phyloP scores from a whole-genome alignment of 2,329 filamentous ascomycete genomes.

The Simplicillium aogashimaense region DNA sequence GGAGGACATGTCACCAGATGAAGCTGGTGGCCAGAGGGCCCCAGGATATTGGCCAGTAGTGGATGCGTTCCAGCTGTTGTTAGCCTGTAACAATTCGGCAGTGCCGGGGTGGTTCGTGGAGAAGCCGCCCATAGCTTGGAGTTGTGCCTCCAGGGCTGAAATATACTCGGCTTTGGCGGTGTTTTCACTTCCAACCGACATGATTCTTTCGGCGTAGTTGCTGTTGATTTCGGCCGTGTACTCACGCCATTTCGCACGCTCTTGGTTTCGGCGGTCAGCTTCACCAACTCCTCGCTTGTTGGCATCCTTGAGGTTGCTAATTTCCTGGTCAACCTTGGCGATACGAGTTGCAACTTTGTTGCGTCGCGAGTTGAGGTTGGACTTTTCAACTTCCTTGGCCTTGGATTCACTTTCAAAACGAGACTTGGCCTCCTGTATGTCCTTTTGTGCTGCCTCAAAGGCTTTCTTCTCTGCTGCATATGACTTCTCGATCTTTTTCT shows the following conservation, averaged over 20 bases:
- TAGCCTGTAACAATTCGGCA: constrained; percentile 1
- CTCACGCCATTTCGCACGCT: constrained; percentile 34
- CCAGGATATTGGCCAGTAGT: too few relatives aligned
- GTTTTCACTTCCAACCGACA: constrained; percentile 24
- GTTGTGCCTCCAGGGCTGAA: constrained; percentile 18
- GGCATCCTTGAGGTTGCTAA: constrained; percentile 59
- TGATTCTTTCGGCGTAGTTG: constrained; percentile 33
- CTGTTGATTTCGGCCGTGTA: constrained; percentile 35
- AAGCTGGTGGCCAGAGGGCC: constrained; percentile 21
- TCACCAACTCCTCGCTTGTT: constrained; percentile 56
- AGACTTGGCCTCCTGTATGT: constrained; percentile 48
- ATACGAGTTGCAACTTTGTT: constrained; percentile 66
- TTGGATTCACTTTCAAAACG: constrained; percentile 54
- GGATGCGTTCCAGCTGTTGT: background rate
- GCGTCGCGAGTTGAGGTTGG: constrained; percentile 53
- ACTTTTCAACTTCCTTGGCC: constrained; percentile 53
- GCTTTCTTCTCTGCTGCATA: constrained; percentile 47
- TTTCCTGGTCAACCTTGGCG: constrained; percentile 62
- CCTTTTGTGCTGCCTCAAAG: constrained; percentile 46
- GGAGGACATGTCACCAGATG: constrained; percentile 21
- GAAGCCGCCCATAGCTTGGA: constrained; percentile 6
- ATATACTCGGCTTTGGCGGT: constrained; percentile 19
- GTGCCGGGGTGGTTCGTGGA: constrained; percentile 4
- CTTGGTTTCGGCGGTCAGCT: constrained; percentile 48
- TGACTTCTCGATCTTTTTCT: constrained; percentile 41